Evolutionary conservation across 805 yeast species (phyloP).

Genomic region (Priceomyces carsonii): DNA sequence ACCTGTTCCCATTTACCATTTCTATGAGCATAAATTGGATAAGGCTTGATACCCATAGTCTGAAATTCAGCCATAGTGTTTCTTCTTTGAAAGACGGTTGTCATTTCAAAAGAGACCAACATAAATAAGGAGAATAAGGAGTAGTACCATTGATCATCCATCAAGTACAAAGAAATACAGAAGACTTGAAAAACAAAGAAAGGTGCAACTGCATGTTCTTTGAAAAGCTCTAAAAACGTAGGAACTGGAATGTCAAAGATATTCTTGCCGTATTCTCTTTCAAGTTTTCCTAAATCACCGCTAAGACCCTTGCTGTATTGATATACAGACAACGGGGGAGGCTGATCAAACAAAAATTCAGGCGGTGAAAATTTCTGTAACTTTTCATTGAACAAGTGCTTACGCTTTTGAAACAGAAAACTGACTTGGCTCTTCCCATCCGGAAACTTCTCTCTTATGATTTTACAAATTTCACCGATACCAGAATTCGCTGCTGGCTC

Average conservation of each 20-base stretch:
- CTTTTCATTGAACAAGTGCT: slow-evolving; percentile 68
- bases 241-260: slow-evolving; percentile 95
- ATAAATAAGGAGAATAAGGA: slow-evolving; percentile 88
- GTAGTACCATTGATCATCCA: slow-evolving; percentile 97
- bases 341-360: slow-evolving; percentile 63
- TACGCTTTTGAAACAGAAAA: slow-evolving; percentile 88
- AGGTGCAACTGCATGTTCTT: slow-evolving; percentile 98
- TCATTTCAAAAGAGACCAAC: slow-evolving; percentile 90
- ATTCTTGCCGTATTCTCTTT: slow-evolving; percentile 77
- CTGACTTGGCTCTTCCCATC: slow-evolving; percentile 64
- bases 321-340: slow-evolving; percentile 56
- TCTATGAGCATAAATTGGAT: slow-evolving; percentile 71
- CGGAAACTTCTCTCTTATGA: slow-evolving; percentile 53
- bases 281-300: slow-evolving; percentile 50
- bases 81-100: slow-evolving; percentile 94
- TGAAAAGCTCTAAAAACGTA: slow-evolving; percentile 83
- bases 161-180: slow-evolving; percentile 92
- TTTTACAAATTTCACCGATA: slow-evolving; percentile 71
- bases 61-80: slow-evolving; percentile 93
- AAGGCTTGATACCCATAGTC: slow-evolving; percentile 96
- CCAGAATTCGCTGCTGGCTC: slow-evolving; percentile 87
- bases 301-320: slow-evolving; percentile 56
- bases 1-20: slow-evolving; percentile 66
- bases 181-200: slow-evolving; percentile 95
- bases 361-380: slow-evolving; percentile 74